phyloP scores from a whole-genome alignment of 1,139 yeast species.

The Kodamaea suecica region DNA sequence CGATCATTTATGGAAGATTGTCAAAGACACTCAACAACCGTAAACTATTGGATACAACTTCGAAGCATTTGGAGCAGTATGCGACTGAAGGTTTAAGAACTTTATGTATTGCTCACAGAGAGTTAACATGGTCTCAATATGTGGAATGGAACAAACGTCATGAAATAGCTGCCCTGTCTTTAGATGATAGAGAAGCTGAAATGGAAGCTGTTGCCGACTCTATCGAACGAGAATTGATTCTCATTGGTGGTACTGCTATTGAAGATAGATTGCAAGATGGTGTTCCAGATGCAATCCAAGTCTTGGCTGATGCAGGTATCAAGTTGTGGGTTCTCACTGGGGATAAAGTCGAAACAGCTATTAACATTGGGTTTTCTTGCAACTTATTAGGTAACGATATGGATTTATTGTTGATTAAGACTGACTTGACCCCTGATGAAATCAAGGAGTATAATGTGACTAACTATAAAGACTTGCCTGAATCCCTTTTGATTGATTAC shows the following conservation, averaged over 20 bases:
- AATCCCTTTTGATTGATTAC: constrained; percentile 42
- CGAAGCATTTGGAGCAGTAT: constrained; percentile 41
- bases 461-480: constrained; percentile 27
- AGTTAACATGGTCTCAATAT: constrained; percentile 42
- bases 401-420: constrained; percentile 42
- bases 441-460: constrained; percentile 29
- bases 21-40: constrained; percentile 32
- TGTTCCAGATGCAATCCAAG: constrained; percentile 46
- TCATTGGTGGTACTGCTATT: constrained; percentile 52
- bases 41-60: constrained; percentile 32
- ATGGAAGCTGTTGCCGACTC: constrained; percentile 50
- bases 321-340: constrained; percentile 53
- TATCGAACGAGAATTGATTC: constrained; percentile 41
- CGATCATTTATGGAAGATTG: constrained; percentile 43
- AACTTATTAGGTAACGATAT: constrained; percentile 48
- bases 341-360: constrained; percentile 52
- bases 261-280: constrained; percentile 52
- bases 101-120: constrained; percentile 46
- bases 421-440: constrained; percentile 31
- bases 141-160: constrained; percentile 43
- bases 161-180: constrained; percentile 40
- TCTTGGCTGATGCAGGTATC: constrained; percentile 47
- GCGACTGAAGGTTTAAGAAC: constrained; percentile 51
- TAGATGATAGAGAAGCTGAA: constrained; percentile 41
- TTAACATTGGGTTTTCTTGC: constrained; percentile 51